Base-by-base conservation (phyloP, 768 basidiomycete genomes). In the Inosperma sp. region DNA sequence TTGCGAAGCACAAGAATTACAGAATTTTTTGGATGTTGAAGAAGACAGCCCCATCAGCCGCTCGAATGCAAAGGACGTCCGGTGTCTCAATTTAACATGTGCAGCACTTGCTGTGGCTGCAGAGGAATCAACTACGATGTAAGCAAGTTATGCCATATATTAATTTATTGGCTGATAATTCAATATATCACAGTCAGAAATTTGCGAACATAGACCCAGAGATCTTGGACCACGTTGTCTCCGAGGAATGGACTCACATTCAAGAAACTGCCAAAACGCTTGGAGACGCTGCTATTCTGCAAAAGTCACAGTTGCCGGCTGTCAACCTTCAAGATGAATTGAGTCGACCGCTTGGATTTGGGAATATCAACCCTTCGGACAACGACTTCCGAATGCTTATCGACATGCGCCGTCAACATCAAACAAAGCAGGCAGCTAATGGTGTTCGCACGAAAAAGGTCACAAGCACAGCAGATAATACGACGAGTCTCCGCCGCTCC, bases 341-440 rank as follows among this genome's bases (percentile, higher is more conserved):
- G 8, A 49, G 29, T 35, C 17, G 34, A 37, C 41, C 43, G 16
- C 14, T 25, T 23, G 22, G 34, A 7, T 35, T 34, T 19, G 39
- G 39, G 7, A 34, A 27, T n/a, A 35, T 25, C 5, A 37, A 17
- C 23, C 34, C 23, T 34, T 30, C 33, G 40, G 36, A 46, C n/a
- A 34, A 48, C 17, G 47, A 55, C 46, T 39, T 53, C 41, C 12
- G 45, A 7, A n/a, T 33, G 13, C 35, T 60, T 13, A 36, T 60
- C 19, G 19, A 49, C 5, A 33, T 56, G 43, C 49, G 54, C 2
- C 26, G 27, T 4, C 12, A 33, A 21, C 59, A 62, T 44, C 55
- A 62, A 35, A 62, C 59, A 4, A 50, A 54, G 30, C 57, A 62
- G 23, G 57, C 61, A 27, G 51, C 53, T 0, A 5, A 26, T 1